A percentile compares a stretch with the other conserved stretches of the same genome.
phyloP scores from a whole-genome alignment of 345 rosid species.

The Eucalyptus victrix region DNA sequence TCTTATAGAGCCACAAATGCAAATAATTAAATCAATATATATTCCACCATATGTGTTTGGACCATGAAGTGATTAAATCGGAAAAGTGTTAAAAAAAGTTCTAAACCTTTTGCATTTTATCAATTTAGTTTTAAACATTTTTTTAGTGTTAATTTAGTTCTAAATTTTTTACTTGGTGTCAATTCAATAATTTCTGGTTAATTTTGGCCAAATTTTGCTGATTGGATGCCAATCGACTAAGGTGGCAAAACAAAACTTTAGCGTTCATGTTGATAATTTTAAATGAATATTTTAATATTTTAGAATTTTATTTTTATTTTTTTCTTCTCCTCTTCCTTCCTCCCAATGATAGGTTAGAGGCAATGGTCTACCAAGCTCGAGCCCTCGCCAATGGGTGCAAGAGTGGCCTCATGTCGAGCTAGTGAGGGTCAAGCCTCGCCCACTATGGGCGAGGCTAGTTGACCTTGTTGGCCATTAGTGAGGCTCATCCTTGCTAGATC shows the following conservation, averaged over 20 bases:
- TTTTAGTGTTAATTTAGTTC: no score
- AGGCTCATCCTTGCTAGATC: fast-evolving
- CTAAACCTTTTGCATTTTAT: fast-evolving
- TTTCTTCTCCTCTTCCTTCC: no score
- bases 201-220: fast-evolving
- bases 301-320: fast-evolving
- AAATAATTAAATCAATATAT: no score
- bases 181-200: fast-evolving
- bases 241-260: fast-evolving
- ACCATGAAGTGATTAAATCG: no score
- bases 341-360: fast-evolving
- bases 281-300: no score
- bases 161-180: no score
- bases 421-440: no score
- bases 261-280: fast-evolving
- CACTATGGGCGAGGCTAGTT: fast-evolving
- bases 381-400: fast-evolving
- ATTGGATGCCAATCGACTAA: fast-evolving
- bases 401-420: fast-evolving
- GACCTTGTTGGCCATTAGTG: fast-evolving
- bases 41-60: no score
- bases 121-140: fast-evolving
- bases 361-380: fast-evolving
- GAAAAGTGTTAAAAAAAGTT: no score
- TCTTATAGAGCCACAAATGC: not conserved